Conservation (phyloP, 108 stramenopile genomes). For the Nitzschia palea region DNA sequence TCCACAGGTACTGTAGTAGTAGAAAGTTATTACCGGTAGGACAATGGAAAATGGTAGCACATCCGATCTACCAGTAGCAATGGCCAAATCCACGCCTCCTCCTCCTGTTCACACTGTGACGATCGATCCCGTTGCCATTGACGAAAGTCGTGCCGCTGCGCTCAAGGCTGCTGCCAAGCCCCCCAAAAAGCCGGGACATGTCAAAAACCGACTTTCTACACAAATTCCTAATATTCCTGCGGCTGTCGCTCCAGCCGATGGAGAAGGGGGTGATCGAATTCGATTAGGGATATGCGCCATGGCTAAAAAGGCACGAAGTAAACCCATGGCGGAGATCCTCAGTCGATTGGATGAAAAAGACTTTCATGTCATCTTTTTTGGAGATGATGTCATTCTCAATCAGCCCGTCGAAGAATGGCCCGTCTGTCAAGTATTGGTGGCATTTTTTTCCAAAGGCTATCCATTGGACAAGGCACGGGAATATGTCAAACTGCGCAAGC, state of each 20-base stretch:
- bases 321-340: constrained; percentile 98
- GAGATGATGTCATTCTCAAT: constrained; percentile 89
- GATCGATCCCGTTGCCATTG: background rate
- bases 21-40: too few species aligned
- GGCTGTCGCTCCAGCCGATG: constrained; percentile 22
- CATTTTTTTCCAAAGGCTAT: constrained; percentile 93
- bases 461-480: constrained; percentile 92
- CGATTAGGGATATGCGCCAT: constrained; percentile 96
- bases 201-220: constrained; percentile 9
- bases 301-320: constrained; percentile 93
- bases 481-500: constrained; percentile 88
- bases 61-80: too few species aligned
- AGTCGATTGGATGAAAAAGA: constrained; percentile 69
- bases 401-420: constrained; percentile 94
- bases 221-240: constrained; percentile 30
- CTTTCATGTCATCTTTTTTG: constrained; percentile 91
- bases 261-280: constrained; percentile 53
- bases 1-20: too few species aligned
- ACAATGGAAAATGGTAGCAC: too few species aligned
- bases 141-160: background rate
- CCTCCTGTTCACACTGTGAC: background rate
- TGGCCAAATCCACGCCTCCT: too few species aligned
- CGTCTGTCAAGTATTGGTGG: constrained; percentile 90
- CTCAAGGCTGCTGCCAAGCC: background rate
- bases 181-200: background rate